A percentile compares a stretch with the other conserved stretches of the same genome.
Conservation (phyloP, 345 rosid genomes). For the Turnera subulata region DNA sequence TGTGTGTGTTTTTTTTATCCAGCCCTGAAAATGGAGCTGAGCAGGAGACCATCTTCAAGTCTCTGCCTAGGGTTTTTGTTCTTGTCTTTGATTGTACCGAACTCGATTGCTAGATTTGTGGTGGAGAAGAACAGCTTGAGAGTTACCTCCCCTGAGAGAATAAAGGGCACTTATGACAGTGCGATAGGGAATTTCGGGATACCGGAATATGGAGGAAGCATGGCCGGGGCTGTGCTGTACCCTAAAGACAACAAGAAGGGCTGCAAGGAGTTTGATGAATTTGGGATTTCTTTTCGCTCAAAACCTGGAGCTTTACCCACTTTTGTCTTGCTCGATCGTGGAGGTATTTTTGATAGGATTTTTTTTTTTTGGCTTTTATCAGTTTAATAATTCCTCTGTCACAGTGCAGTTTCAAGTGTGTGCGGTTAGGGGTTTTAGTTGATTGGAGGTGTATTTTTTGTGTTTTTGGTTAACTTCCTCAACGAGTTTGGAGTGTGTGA, state of each 20-base stretch:
- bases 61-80: conserved; percentile 35
- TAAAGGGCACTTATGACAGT: conserved; percentile 78
- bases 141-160: conserved; percentile 87
- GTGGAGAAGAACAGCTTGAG: conserved; percentile 94
- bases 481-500: neutral
- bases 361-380: neutral
- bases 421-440: neutral
- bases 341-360: conserved; percentile 65
- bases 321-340: conserved; percentile 85
- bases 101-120: conserved; percentile 55
- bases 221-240: conserved; percentile 79
- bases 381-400: neutral
- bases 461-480: neutral
- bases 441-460: neutral
- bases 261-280: conserved; percentile 59
- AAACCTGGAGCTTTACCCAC: conserved; percentile 84
- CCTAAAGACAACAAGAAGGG: conserved; percentile 73
- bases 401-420: too few species aligned
- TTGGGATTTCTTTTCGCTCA: conserved; percentile 56
- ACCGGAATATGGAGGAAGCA: conserved; percentile 98
- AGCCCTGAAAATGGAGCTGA: conserved; percentile 9
- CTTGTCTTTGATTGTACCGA: conserved; percentile 16
- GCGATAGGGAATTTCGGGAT: conserved; percentile 99
- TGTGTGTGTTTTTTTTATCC: too few species aligned
- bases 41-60: conserved; percentile 4